Evolutionary conservation across 1,139 yeast genomes (phyloP), one percentile per base, ranked within the genome.

Genomic region (Diutina mesorugosa): DNA sequence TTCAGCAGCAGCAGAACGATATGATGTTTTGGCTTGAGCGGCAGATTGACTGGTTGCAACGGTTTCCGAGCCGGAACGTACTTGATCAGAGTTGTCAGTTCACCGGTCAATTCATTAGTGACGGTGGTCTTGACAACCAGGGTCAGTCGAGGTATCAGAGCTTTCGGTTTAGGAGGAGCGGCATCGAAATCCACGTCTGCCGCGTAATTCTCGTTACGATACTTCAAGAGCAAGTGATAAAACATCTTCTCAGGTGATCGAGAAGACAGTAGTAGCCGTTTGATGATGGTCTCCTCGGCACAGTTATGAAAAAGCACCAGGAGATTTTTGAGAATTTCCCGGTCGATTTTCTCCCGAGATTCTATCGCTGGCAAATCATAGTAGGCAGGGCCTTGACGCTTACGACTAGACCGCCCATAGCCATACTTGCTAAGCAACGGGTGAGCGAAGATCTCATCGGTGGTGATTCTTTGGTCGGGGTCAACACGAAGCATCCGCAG

Each of bases 221-320:
- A 93, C 64, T 89, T 85, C 75, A 86, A 75, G 60, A 93, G 74
- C 58, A 95, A 72, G 60, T 90, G 86, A 70, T 93, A 95, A 64
- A 93, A 93, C 57, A 93, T 83, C 73, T 93, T 95, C 65, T 95
- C 99, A 1, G 95, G 82, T 61, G 86, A 87, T 57, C 83, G 79
- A 35, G 75, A 80, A 0, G 81, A 75, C 2, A 84, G 75, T 55
- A 86, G 63, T 51, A 93, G 74, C 59, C 83, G 79, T 8, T 79
- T 69, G 47, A 87, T 72, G 47, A 93, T 82, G 12, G 79, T 71
- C 21, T 80, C 77, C 58, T 81, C 81, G 47, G 83, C 77, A 58
- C 90, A 88, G 55, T 96, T 96, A 67, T 91, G 98, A 84, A 97
- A 93, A 58, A 93, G 72, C 38, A 91, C 90, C 57, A 90, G 89